Conservation (phyloP, 208 protist genomes). For the Leishmania mexicana region DNA sequence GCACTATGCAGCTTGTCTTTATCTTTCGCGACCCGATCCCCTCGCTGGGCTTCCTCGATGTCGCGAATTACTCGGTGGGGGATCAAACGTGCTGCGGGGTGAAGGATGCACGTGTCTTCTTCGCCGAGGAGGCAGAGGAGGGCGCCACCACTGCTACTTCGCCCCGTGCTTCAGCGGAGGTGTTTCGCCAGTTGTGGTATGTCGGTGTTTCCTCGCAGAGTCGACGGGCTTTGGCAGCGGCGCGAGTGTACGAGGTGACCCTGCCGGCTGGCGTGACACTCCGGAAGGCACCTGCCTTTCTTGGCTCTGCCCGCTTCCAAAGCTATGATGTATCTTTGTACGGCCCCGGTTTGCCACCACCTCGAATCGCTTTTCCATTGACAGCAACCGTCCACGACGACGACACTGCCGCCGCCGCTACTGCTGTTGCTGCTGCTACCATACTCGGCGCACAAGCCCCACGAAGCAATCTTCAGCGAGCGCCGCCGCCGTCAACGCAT, state of each 20-base stretch:
- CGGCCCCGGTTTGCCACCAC: neutral
- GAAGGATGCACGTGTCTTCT: slow-evolving; percentile 69
- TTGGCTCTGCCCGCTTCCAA: slow-evolving; percentile 60
- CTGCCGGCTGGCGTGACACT: slow-evolving; percentile 56
- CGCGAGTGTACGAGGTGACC: slow-evolving; percentile 59
- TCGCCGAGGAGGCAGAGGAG: slow-evolving; percentile 21
- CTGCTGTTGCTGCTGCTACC: neutral
- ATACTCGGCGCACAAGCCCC: neutral
- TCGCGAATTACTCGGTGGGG: slow-evolving; percentile 72
- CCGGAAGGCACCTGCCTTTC: slow-evolving; percentile 65
- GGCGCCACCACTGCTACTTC: neutral
- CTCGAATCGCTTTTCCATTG: neutral
- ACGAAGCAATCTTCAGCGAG: neutral
- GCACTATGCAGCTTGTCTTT: slow-evolving; percentile 58
- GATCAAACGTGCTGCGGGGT: slow-evolving; percentile 66
- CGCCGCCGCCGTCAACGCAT: neutral
- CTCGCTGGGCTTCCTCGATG: slow-evolving; percentile 62
- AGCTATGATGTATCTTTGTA: slow-evolving; percentile 63
- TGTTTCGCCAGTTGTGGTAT: slow-evolving; percentile 51
- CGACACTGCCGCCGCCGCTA: neutral
- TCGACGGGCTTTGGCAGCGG: slow-evolving; percentile 8
- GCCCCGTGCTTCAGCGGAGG: neutral
- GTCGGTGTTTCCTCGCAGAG: slow-evolving; percentile 15
- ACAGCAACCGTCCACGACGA: neutral
- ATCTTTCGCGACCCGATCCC: slow-evolving; percentile 48